Evolutionary conservation across 805 yeast species (phyloP).

Genomic region (Kodamaea nitidulidarum): DNA sequence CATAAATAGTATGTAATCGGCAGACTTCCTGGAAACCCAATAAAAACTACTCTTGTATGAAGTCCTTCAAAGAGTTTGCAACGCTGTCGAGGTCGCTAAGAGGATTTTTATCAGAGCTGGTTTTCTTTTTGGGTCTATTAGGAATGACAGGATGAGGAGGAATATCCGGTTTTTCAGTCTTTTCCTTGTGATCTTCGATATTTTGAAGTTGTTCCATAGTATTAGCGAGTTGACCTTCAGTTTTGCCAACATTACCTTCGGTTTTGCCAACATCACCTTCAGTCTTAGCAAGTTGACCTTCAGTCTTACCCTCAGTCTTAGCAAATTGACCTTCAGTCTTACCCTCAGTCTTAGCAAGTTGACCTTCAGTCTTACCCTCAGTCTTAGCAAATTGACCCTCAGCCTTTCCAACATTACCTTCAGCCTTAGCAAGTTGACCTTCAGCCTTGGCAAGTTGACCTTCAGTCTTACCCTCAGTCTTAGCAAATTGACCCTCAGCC

Average conservation of each 20-base stretch:
- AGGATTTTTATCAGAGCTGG: neutral
- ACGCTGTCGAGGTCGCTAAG: neutral
- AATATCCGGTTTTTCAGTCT: neutral
- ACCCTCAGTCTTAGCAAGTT: neutral
- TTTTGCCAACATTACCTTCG: neutral
- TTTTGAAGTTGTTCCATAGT: neutral
- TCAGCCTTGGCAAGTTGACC: neutral
- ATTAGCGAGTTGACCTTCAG: neutral
- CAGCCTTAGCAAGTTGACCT: neutral
- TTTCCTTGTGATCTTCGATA: neutral
- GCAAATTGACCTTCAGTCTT: neutral
- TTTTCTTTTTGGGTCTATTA: neutral
- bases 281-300: neutral
- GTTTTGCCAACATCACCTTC: neutral
- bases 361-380: neutral
- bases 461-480: conserved; percentile 1
- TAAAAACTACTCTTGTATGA: neutral
- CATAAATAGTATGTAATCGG: too few relatives aligned
- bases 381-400: neutral
- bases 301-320: neutral
- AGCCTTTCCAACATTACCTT: conserved; percentile 1
- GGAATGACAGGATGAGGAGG: neutral
- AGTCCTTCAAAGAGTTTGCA: conserved; percentile 1
- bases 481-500: conserved; percentile 1
- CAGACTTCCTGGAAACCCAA: too few relatives aligned